Conservation (phyloP, 371 early-diverging fungal species). For the Apophysomyces elegans region DNA sequence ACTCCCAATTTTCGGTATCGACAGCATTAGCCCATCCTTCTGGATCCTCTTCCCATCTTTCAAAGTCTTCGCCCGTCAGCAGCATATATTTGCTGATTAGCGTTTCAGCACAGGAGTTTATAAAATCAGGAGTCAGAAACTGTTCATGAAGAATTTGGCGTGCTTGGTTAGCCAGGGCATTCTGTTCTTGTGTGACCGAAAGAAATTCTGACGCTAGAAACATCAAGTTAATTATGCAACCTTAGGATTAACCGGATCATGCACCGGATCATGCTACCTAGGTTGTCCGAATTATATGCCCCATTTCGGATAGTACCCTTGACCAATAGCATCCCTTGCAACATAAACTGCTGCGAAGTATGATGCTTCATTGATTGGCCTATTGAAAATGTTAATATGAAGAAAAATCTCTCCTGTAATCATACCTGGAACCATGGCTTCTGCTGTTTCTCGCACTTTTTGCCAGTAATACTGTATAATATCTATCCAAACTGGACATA, state of each 20-base stretch:
- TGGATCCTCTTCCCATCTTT: conserved; percentile 85
- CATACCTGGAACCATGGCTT: not conserved
- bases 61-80: conserved; percentile 70
- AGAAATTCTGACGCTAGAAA: conserved; percentile 34
- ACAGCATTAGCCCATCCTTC: conserved; percentile 84
- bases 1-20: conserved; percentile 89
- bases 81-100: conserved; percentile 80
- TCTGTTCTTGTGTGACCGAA: conserved; percentile 53
- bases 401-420: not conserved
- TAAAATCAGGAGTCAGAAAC: conserved; percentile 75
- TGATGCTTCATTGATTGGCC: not conserved
- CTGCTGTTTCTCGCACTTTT: conserved; percentile 6
- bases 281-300: conserved; percentile 40
- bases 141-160: conserved; percentile 60
- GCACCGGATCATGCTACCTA: conserved; percentile 11
- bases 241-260: too few species aligned
- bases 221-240: conserved; percentile 3
- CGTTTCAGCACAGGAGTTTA: conserved; percentile 64
- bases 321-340: conserved; percentile 74
- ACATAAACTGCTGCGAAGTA: conserved; percentile 38
- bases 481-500: conserved; percentile 65
- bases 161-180: conserved; percentile 56
- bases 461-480: conserved; percentile 84
- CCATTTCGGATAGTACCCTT: conserved; percentile 73
- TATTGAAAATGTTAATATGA: too few species aligned